Evolutionary conservation across 495 filamentous ascomycete genomes (phyloP).

Genomic region (Penicillium ucsense): DNA sequence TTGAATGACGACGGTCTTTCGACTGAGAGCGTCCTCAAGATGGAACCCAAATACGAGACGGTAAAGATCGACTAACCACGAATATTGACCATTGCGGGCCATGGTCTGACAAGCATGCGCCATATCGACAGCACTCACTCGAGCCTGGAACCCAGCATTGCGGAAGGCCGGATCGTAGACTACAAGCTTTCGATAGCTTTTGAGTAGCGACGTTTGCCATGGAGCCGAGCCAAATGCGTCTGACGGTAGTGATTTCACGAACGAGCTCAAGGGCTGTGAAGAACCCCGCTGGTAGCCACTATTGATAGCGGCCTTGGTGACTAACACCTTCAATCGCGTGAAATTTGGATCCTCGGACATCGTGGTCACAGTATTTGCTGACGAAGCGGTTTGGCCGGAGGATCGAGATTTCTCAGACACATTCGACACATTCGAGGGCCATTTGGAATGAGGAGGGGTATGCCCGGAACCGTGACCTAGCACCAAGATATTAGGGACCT

Average conservation of each 20-base stretch:
- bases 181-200: conserved; percentile 69
- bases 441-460: conserved; percentile 37
- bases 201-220: conserved; percentile 60
- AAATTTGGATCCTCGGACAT: conserved; percentile 62
- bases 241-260: conserved; percentile 64
- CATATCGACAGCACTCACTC: conserved; percentile 58
- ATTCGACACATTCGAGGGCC: conserved; percentile 65
- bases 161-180: conserved; percentile 57
- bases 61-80: conserved; percentile 71
- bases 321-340: conserved; percentile 60
- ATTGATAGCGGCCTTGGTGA: conserved; percentile 74
- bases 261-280: conserved; percentile 47
- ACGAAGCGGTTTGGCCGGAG: conserved; percentile 57
- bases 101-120: conserved; percentile 68
- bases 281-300: conserved; percentile 52
- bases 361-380: conserved; percentile 62
- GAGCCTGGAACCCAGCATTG: conserved; percentile 42
- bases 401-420: conserved; percentile 65
- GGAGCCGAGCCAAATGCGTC: conserved; percentile 66
- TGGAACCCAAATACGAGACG: conserved; percentile 77
- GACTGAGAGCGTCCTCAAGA: conserved; percentile 57
- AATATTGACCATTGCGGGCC: conserved; percentile 54
- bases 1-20: conserved; percentile 43
- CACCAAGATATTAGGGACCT: conserved; percentile 75
- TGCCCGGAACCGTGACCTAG: conserved; percentile 50